Evolutionary conservation across 495 filamentous ascomycete species (phyloP), one percentile per base, ranked within the genome.

Genomic region (Talaromyces wortmannii): DNA sequence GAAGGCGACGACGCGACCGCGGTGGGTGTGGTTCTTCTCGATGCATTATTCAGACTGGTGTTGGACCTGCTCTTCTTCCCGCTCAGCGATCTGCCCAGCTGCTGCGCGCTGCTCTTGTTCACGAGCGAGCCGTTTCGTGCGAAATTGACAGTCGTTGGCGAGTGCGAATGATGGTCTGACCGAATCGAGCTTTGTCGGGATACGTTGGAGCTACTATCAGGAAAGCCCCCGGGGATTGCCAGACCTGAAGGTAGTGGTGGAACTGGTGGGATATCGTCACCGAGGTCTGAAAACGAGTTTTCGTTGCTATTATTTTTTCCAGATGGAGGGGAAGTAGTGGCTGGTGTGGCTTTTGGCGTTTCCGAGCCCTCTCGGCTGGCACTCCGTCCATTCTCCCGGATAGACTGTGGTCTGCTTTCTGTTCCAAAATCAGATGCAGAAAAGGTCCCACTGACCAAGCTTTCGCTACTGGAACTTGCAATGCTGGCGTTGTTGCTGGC

Each of bases 401-500:
- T 54, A n/a, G 61, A 66, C 53, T 68, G 66, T 6, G 62, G 63
- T 43, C 60, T 59, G 17, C 66, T 58, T 49, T 75, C 74, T 15
- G 56, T 60, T 30, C 69, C 71, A 43, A 68, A 57, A 17, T 75
- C 72, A 30, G 71, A 75, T 7, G 60, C 52, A 13, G 72, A 68
- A 52, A 62, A 77, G 11, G 63, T 63, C 45, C 68, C 67, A 45
- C 67, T 77, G 33, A 73, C 64, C 70, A 77, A 71, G 57, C 74
- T 77, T 15, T 77, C 74, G 32, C 74, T 75, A 36, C 73, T 72
- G 6, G 70, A 74, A 11, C 71, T 76, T n/a, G 67, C 45, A 13
- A 72, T 52, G 56, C 74, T 76, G 50, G 52, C 56, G 42, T 66
- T 70, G 6, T 70, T 70, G 6, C 70, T 74, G 15, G 62, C 58